Conservation (phyloP, 108 stramenopile species). For the Schizochytrium sp. region DNA sequence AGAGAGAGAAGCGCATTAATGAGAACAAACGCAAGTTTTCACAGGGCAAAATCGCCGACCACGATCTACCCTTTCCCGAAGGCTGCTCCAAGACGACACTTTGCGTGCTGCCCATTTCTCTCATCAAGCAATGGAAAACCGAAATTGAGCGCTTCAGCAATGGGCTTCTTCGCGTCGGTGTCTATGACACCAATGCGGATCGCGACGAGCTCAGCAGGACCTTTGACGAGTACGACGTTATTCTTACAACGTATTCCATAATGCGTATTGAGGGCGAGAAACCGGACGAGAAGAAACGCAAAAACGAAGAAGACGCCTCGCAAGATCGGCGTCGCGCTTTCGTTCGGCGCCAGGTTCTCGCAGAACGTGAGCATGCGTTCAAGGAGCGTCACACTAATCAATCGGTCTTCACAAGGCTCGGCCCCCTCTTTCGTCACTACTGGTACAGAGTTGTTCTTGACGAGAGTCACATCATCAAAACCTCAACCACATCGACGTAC, state of each 20-base stretch:
- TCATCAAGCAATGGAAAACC: conserved; percentile 43
- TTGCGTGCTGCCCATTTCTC: conserved; percentile 43
- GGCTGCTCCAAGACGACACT: conserved; percentile 22
- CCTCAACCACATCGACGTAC: conserved; percentile 37
- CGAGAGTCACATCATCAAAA: conserved; percentile 53
- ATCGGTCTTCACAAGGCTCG: not conserved
- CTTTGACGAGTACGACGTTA: conserved; percentile 41
- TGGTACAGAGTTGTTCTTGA: conserved; percentile 51
- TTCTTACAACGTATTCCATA: conserved; percentile 50
- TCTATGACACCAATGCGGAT: conserved; percentile 34
- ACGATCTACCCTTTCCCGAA: not conserved
- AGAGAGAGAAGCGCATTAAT: conserved; percentile 16
- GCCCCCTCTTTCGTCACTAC: not conserved
- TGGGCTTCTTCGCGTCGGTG: not conserved
- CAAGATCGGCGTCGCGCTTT: not conserved
- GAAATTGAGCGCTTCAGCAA: conserved; percentile 46
- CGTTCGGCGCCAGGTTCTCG: not conserved
- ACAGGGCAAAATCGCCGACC: not conserved
- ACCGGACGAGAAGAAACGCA: not conserved
- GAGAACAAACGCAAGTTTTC: not conserved
- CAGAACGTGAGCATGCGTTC: not conserved
- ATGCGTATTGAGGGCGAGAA: conserved; percentile 29
- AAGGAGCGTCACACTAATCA: not conserved
- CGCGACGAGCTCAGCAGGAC: conserved; percentile 6
- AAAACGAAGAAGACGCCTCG: no score